Evolutionary conservation across 2,329 filamentous ascomycete species (phyloP).

Genomic region (Sphaerulina musiva): DNA sequence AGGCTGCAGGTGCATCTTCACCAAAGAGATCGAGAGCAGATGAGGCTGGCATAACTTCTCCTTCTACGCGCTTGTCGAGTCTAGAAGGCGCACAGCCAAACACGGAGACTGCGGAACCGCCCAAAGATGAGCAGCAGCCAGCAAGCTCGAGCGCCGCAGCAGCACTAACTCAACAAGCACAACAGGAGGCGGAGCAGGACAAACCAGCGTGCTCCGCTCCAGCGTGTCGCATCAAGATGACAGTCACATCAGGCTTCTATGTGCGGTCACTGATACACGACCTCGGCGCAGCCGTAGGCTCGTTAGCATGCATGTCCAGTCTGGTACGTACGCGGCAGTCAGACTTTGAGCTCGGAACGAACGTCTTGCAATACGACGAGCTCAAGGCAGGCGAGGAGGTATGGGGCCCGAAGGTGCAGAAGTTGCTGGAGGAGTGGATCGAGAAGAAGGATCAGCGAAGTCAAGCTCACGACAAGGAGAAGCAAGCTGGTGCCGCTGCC

Average conservation of each 20-base stretch:
- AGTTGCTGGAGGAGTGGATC: conserved; percentile 44
- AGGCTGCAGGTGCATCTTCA: conserved; percentile 3
- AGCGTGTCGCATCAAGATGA: conserved; percentile 79
- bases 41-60: conserved; percentile 2
- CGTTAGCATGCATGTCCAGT: conserved; percentile 78
- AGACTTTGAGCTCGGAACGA: conserved; percentile 66
- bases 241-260: conserved; percentile 92
- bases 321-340: conserved; percentile 75
- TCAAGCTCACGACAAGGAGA: background rate
- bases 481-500: background rate
- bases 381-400: conserved; percentile 67
- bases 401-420: conserved; percentile 68
- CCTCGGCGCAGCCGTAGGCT: conserved; percentile 72
- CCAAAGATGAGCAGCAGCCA: conserved; percentile 9
- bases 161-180: background rate
- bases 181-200: background rate
- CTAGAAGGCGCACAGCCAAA: conserved; percentile 6
- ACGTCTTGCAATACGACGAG: conserved; percentile 73
- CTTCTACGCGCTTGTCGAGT: conserved; percentile 6
- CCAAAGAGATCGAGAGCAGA: conserved; percentile 37
- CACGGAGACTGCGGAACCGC: conserved; percentile 11
- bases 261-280: conserved; percentile 92
- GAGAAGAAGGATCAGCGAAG: background rate
- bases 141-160: conserved; percentile 28
- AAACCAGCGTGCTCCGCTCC: conserved; percentile 46